Conservation (phyloP, 2,329 filamentous ascomycete genomes). For the Hypomyces perniciosus region DNA sequence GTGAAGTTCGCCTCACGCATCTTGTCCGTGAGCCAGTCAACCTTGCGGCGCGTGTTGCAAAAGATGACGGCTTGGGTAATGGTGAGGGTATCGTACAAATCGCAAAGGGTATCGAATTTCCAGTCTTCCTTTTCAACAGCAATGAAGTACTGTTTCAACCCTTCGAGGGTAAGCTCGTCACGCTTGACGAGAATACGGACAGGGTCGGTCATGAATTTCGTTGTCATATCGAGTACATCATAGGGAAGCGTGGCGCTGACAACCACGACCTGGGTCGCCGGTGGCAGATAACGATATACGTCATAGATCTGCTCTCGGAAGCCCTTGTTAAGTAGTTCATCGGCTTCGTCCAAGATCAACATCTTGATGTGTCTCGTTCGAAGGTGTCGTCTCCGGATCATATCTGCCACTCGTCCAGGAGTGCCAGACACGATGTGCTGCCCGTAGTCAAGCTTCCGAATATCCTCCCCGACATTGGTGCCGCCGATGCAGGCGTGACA, state of each 20-base stretch:
- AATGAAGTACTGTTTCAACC: constrained; percentile 98
- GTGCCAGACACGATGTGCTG: constrained; percentile 97
- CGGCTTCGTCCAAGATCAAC: constrained; percentile 56
- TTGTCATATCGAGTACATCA: constrained; percentile 98
- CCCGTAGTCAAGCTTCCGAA: constrained; percentile 93
- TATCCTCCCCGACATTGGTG: constrained; percentile 96
- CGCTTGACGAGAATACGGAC: constrained; percentile 96
- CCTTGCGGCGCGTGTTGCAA: constrained; percentile 98
- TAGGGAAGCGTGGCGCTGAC: constrained; percentile 95
- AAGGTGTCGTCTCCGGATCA: constrained; percentile 53
- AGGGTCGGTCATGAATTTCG: constrained; percentile 99
- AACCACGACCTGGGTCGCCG: constrained; percentile 96
- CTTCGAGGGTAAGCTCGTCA: constrained; percentile 96
- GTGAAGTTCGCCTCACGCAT: constrained; percentile 99
- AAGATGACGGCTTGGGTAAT: constrained; percentile 99
- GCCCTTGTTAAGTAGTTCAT: constrained; percentile 74
- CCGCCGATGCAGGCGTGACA: constrained; percentile 98
- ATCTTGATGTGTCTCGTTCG: constrained; percentile 59
- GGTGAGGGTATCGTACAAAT: constrained; percentile 96
- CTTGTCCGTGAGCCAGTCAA: constrained; percentile 99
- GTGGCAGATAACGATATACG: constrained; percentile 93
- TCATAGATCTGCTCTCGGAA: constrained; percentile 99
- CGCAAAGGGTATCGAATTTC: constrained; percentile 98
- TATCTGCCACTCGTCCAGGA: constrained; percentile 78
- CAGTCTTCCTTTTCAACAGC: constrained; percentile 99